These are phyloP conservation scores for Pichia thaimueangensis DNA, from an alignment of 805 yeast species.

Conservation along the genomic window DNA sequence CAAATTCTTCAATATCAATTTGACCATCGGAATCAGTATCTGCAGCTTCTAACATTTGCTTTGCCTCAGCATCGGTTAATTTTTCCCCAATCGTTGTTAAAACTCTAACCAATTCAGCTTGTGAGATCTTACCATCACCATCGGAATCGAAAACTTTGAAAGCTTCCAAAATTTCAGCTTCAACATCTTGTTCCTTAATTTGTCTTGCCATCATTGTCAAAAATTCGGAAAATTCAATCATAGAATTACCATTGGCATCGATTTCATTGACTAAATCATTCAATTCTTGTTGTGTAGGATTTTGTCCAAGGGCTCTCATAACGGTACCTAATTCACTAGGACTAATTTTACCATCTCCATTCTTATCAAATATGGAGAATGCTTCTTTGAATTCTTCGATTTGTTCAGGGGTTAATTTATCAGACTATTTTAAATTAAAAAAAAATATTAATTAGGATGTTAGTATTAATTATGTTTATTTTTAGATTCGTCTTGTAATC, in stretches of 20 bases:
- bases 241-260: slow-evolving; percentile 91
- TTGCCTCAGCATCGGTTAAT: slow-evolving; percentile 93
- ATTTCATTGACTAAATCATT: slow-evolving; percentile 97
- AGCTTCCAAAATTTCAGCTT: slow-evolving; percentile 95
- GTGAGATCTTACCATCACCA: slow-evolving; percentile 95
- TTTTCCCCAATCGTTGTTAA: slow-evolving; percentile 97
- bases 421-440: slow-evolving; percentile 43
- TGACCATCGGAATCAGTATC: slow-evolving; percentile 94
- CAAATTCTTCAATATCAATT: slow-evolving; percentile 94
- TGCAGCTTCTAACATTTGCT: slow-evolving; percentile 95
- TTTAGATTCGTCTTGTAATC: neutral
- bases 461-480: neutral
- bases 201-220: slow-evolving; percentile 86
- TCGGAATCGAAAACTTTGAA: slow-evolving; percentile 95
- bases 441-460: neutral
- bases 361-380: slow-evolving; percentile 92
- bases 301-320: slow-evolving; percentile 98
- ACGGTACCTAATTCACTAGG: slow-evolving; percentile 95
- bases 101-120: slow-evolving; percentile 94
- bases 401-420: slow-evolving; percentile 90
- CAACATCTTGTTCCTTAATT: slow-evolving; percentile 93
- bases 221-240: slow-evolving; percentile 76
- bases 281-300: slow-evolving; percentile 93
- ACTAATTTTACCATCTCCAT: slow-evolving; percentile 94
- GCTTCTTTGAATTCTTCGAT: slow-evolving; percentile 97